Evolutionary conservation across 2,329 filamentous ascomycete genomes (phyloP).

Genomic region (Calonectria henricotiae): DNA sequence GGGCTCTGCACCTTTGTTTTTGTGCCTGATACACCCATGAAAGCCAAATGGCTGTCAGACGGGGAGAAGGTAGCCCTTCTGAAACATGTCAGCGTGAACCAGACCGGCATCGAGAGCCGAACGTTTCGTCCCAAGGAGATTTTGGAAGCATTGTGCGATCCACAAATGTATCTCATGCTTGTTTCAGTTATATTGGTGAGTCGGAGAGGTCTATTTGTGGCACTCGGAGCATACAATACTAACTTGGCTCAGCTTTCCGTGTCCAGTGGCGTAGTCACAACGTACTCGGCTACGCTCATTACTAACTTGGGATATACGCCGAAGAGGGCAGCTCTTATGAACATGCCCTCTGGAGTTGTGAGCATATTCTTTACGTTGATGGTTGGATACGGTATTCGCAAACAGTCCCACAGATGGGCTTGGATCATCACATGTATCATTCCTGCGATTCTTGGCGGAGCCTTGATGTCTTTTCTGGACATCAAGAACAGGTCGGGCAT

Average conservation of each 20-base stretch:
- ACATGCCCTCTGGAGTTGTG: conserved; percentile 69
- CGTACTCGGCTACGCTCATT: conserved; percentile 71
- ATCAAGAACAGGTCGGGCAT: conserved; percentile 64
- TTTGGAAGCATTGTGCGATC: conserved; percentile 67
- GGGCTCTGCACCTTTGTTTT: conserved; percentile 56
- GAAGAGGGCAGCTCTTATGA: conserved; percentile 67
- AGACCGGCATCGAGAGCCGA: conserved; percentile 71
- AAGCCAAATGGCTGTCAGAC: conserved; percentile 64
- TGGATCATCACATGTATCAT: conserved; percentile 67
- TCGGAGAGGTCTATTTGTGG: conserved; percentile 10
- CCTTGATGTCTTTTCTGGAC: conserved; percentile 70
- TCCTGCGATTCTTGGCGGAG: conserved; percentile 67
- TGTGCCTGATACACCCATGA: conserved; percentile 64
- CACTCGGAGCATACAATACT: background rate
- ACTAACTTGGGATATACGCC: conserved; percentile 64
- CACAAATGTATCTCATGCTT: conserved; percentile 68
- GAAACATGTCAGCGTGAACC: conserved; percentile 71
- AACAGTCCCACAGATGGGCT: conserved; percentile 66
- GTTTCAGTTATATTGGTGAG: conserved; percentile 66
- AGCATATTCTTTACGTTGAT: conserved; percentile 69
- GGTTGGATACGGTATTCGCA: conserved; percentile 66
- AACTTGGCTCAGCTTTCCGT: conserved; percentile 61
- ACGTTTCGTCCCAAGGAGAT: conserved; percentile 70
- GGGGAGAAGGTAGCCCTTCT: conserved; percentile 67
- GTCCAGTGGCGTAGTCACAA: conserved; percentile 70